Percentiles rank a stretch among this genome's conserved stretches.
Evolutionary conservation across 352 stramenopile species (phyloP).

Genomic region (Phytophthora sansomeana): DNA sequence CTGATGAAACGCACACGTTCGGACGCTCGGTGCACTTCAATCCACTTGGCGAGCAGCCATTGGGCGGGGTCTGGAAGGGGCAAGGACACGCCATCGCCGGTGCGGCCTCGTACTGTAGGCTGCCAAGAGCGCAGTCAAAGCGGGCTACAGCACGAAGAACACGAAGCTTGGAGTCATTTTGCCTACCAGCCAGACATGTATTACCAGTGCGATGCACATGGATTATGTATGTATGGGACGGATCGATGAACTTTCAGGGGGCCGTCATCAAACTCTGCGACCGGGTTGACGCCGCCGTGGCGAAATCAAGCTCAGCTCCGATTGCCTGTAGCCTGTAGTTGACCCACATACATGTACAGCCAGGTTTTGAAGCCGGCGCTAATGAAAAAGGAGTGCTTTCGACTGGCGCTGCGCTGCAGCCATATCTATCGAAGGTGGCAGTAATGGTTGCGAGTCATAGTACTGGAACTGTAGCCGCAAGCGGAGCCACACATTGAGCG

Average conservation of each 20-base stretch:
- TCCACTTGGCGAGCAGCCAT: constrained; percentile 33
- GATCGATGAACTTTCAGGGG: background rate
- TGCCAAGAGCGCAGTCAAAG: too few species aligned
- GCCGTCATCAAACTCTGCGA: constrained; percentile 23
- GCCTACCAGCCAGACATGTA: too few species aligned
- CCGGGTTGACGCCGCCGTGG: background rate
- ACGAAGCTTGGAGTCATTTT: too few species aligned
- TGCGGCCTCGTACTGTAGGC: too few species aligned
- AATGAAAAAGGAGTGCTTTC: constrained; percentile 3
- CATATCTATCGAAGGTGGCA: background rate
- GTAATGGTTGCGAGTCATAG: too few species aligned
- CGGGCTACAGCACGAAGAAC: too few species aligned
- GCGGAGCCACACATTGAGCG: too few species aligned
- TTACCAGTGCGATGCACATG: background rate
- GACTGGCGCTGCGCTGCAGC: background rate
- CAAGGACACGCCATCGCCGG: constrained; percentile 18
- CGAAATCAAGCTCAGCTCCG: constrained; percentile 3
- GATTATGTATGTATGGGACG: constrained; percentile 33
- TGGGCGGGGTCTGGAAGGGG: constrained; percentile 16
- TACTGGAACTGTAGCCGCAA: too few species aligned
- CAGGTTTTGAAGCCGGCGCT: background rate
- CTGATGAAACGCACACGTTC: background rate
- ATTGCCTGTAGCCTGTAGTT: background rate
- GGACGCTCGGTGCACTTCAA: constrained; percentile 27
- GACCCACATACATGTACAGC: background rate